phyloP scores from a whole-genome alignment of 805 yeast species.

The Candida methanosorbosa region DNA sequence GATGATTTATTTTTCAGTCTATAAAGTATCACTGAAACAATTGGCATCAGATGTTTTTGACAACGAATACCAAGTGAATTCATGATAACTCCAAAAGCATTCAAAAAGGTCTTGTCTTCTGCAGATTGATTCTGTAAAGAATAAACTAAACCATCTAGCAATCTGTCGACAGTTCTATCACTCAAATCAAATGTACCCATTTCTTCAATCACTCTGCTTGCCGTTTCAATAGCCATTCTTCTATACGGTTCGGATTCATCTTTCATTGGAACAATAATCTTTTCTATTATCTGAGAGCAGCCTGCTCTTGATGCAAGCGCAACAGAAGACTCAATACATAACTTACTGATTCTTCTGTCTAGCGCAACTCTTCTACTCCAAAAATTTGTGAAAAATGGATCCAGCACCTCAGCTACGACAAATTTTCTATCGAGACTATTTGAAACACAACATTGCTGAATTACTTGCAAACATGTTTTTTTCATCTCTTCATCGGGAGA shows the following conservation, averaged over 20 bases:
- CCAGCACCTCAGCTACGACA: slow-evolving; percentile 39
- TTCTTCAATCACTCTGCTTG: slow-evolving; percentile 42
- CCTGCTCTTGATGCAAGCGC: slow-evolving; percentile 64
- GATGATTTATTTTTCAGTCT: slow-evolving; percentile 65
- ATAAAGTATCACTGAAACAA: slow-evolving; percentile 63
- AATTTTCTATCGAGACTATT: slow-evolving; percentile 46
- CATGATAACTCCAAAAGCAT: slow-evolving; percentile 57
- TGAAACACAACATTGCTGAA: slow-evolving; percentile 57
- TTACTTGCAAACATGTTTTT: slow-evolving; percentile 56
- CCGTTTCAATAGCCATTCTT: slow-evolving; percentile 67
- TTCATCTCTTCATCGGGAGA: slow-evolving; percentile 89
- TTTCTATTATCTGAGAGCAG: slow-evolving; percentile 47
- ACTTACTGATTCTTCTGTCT: slow-evolving; percentile 45
- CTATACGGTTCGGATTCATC: slow-evolving; percentile 81
- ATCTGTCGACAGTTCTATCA: slow-evolving; percentile 46
- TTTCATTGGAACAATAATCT: slow-evolving; percentile 49
- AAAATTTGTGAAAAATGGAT: slow-evolving; percentile 58
- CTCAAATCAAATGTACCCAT: slow-evolving; percentile 54
- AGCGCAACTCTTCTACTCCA: slow-evolving; percentile 82
- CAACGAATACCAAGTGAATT: slow-evolving; percentile 54
- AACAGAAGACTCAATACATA: slow-evolving; percentile 67
- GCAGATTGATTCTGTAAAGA: slow-evolving; percentile 73
- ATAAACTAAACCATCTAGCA: slow-evolving; percentile 72
- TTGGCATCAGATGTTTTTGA: slow-evolving; percentile 63
- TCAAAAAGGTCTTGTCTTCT: slow-evolving; percentile 46